Percentiles rank a stretch among this genome's conserved stretches.
Evolutionary conservation across 2,329 filamentous ascomycete species (phyloP).

Genomic region (Ophiostoma ulmi): DNA sequence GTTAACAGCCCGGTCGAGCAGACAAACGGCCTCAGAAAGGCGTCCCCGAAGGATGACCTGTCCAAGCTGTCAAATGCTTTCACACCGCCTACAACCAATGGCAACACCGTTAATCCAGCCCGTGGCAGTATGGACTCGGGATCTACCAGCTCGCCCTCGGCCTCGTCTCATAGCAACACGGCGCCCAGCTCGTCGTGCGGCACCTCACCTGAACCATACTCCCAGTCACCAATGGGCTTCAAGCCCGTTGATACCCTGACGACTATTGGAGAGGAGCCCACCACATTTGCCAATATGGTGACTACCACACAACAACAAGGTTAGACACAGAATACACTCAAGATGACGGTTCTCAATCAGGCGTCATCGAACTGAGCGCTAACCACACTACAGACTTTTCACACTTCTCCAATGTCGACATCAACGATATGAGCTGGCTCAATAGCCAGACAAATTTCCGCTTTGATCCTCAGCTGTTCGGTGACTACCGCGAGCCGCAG

Average conservation of each 20-base stretch:
- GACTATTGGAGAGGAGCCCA: conserved; percentile 62
- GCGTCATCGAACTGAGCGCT: background rate
- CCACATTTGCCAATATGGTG: conserved; percentile 43
- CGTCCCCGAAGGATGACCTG: conserved; percentile 45
- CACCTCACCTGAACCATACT: conserved; percentile 71
- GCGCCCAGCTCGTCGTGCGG: conserved; percentile 63
- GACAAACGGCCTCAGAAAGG: conserved; percentile 34
- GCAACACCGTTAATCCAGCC: conserved; percentile 42
- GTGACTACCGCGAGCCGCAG: conserved; percentile 85
- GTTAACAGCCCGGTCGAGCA: conserved; percentile 37
- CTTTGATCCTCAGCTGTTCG: conserved; percentile 89
- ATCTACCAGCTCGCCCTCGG: conserved; percentile 60
- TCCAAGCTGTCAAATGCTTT: conserved; percentile 55
- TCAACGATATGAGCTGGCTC: conserved; percentile 66
- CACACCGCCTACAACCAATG: conserved; percentile 48
- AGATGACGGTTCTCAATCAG: background rate
- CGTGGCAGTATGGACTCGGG: conserved; percentile 48
- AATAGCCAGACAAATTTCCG: conserved; percentile 73
- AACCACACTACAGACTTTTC: conserved; percentile 32
- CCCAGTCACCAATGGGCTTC: conserved; percentile 62
- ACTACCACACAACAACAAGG: conserved; percentile 35
- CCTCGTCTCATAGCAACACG: conserved; percentile 56
- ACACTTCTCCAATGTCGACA: conserved; percentile 42
- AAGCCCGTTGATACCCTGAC: conserved; percentile 59
- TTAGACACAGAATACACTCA: conserved; percentile 21